Conservation (phyloP, 148 eudicot genomes). For the Vaccinium macrocarpon region DNA sequence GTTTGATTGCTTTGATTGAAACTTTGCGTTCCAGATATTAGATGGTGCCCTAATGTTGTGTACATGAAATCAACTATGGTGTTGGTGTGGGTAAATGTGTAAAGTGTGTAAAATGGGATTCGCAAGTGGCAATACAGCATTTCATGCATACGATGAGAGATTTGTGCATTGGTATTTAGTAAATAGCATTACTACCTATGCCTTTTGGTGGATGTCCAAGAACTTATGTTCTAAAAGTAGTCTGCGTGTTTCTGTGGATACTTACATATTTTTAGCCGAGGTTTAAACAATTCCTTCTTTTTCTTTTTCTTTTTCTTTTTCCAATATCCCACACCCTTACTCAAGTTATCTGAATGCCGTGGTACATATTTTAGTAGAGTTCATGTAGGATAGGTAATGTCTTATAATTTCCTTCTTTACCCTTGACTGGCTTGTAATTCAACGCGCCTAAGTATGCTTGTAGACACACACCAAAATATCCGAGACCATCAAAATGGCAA, state of each 20-base stretch:
- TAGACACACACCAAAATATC: neutral
- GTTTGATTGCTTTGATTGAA: neutral
- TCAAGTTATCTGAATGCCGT: neutral
- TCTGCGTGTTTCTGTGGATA: neutral
- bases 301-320: neutral
- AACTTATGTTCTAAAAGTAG: neutral
- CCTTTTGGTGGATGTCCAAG: neutral
- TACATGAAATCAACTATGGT: neutral
- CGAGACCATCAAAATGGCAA: neutral
- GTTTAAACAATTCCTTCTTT: neutral
- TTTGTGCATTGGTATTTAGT: neutral
- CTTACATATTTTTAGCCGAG: neutral
- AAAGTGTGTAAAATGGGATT: neutral
- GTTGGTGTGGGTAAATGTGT: neutral
- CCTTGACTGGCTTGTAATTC: neutral
- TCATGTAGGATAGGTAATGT: neutral
- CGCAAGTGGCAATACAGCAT: neutral
- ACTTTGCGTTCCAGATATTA: neutral
- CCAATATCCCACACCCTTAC: neutral
- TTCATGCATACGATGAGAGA: neutral
- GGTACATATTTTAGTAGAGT: neutral
- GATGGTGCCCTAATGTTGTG: neutral
- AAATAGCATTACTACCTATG: neutral
- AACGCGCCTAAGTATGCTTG: neutral
- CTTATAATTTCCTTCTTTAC: neutral